Evolutionary conservation across 345 rosid genomes (phyloP).

Genomic region (Salix arbutifolia): DNA sequence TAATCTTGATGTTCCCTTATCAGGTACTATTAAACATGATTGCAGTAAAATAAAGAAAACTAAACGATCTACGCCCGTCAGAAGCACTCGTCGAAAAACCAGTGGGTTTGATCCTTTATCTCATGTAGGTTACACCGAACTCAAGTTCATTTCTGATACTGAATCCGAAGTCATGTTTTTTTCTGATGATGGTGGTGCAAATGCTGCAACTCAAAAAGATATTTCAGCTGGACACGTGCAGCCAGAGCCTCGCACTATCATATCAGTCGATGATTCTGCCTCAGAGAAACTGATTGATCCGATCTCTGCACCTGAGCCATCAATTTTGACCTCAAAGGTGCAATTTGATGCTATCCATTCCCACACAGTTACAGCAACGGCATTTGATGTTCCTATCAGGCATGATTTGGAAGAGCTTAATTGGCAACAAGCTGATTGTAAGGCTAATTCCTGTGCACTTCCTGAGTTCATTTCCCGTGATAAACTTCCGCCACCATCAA

Average conservation of each 20-base stretch:
- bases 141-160: constrained; percentile 58
- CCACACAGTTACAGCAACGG: constrained; percentile 5
- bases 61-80: constrained; percentile 13
- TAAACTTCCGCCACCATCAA: constrained; percentile 27
- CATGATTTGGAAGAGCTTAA: constrained; percentile 39
- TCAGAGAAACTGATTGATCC: constrained; percentile 43
- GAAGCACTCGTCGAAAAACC: constrained; percentile 27
- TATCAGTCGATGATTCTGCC: constrained; percentile 31
- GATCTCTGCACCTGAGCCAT: constrained; percentile 27
- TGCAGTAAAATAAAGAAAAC: constrained; percentile 17
- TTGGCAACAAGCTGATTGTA: constrained; percentile 28
- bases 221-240: constrained; percentile 24
- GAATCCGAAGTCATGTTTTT: constrained; percentile 44
- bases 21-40: constrained; percentile 20
- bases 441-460: constrained; percentile 19
- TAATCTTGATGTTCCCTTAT: constrained; percentile 30
- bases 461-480: constrained; percentile 41
- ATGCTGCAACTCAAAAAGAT: constrained; percentile 21
- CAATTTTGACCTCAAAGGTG: constrained; percentile 16
- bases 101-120: constrained; percentile 40
- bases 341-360: constrained; percentile 19
- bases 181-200: constrained; percentile 33
- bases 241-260: constrained; percentile 28
- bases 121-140: constrained; percentile 64
- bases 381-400: constrained; percentile 10